Base-by-base conservation (phyloP, 179 eudicot genomes). In the Nepenthes alata region DNA sequence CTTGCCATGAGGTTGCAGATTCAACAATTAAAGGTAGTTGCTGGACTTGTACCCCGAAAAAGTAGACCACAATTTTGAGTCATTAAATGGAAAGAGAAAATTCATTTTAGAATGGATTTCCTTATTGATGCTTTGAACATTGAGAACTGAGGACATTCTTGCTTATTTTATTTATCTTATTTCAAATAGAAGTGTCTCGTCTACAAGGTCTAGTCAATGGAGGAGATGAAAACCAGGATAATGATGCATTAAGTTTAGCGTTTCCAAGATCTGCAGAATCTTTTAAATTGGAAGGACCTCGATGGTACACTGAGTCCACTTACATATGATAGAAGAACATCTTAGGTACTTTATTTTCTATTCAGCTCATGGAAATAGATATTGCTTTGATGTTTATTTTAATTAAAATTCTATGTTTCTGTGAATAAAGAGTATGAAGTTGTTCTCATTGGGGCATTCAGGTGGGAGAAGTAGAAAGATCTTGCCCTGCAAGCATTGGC, bases 1-100 rank as follows among this genome's bases (percentile, higher is more conserved):
- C 82, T 94, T 74, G 96, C 96, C 56, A 83, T 94, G 96, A 75
- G 96, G 75, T 62, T 84, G 73, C 97, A 94, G 75, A 94, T 87
- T 75, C 96, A 94, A 78, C 88, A 90, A 62, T 83, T 94, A 39
- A 94, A 94, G 99, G 99, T 94, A 80, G 44, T 56, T 47, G 5
- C 37, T 72, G 14, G 15, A 13, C 66, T 25, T 14, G 39, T 15
- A 8, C 15, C 51, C 50, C 8, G 35, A 11, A 11, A 4, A 25
- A 25, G 25, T 25, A 25, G 25, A 25, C 25, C 25, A 25, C 25
- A 25, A 25, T 25, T 25, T 25, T 25, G 25, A 25, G 25, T 25
- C 25, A 25, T 25, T 25, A 25, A 25, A 0, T 25, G 25, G 25
- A 25, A 25, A 25, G 25, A 25, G 25, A 25, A 25, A 25, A 25